Base-by-base conservation (phyloP, 2,329 filamentous ascomycete genomes). In the Mollisia scopiformis region DNA sequence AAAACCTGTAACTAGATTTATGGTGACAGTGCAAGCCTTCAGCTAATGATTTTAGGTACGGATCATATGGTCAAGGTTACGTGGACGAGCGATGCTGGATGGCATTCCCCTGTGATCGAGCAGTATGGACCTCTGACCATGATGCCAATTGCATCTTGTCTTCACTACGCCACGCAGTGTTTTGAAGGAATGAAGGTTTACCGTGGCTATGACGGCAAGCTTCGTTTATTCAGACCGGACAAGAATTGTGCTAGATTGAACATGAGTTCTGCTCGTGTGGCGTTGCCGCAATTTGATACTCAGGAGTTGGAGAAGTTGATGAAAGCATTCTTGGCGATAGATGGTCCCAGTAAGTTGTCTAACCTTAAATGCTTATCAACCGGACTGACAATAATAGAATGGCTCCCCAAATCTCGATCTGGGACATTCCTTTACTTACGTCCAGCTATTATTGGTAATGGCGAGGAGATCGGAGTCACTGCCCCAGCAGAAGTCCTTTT, bases 361-460 rank as follows among this genome's bases (percentile, higher is more conserved):
- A 46, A 19, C 8, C 6, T 30, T 47, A 11, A 25, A 47, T 53
- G 23, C 6, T 7, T 14, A 10, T 27, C 27, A 35, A 37, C 27
- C 3, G 21, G 14, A 50, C 55, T 61, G 25, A 55, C 19, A 21
- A 23, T 19, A 33, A 7, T 46, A 71, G 90, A 89, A 71, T 97
- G 92, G 92, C 82, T 96, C 37, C 91, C 92, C 39, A 84, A 84
- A 69, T 81, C 85, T 64, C 80, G 85, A 33, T 82, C 88, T 0
- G 90, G 90, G 51, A 80, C 78, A 55, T 96, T 90, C 79, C 79
- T 97, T 52, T 97, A 97, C 78, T 81, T 97, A 61, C 89, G 93
- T 33, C 93, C 93, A 3, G 93, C 92, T 0, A 82, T 97, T 72
- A 96, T 97, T 72, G 93, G 89, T 55, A 93, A 89, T 5, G 90